A percentile compares a stretch with the other conserved stretches of the same genome.
Evolutionary conservation across 108 stramenopile species (phyloP).

Genomic region (Cyclotella cryptica): DNA sequence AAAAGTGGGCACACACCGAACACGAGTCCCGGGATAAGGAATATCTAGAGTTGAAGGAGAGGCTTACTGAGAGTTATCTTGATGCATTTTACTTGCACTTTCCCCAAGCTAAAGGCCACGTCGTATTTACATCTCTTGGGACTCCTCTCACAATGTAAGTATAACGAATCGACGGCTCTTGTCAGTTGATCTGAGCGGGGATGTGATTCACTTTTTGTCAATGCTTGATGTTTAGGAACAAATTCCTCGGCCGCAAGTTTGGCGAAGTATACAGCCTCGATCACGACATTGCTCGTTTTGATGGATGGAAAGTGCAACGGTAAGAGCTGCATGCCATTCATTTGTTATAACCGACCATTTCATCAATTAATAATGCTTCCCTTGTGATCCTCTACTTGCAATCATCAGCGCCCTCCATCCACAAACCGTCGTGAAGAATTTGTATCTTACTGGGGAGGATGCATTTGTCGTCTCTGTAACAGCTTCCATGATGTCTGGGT

Average conservation of each 20-base stretch:
- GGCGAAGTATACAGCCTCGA: slow-evolving; percentile 47
- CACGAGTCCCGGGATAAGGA: slow-evolving; percentile 36
- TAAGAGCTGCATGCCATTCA: not conserved
- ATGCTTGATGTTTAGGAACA: slow-evolving; percentile 10
- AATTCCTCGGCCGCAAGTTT: slow-evolving; percentile 41
- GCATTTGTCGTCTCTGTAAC: slow-evolving; percentile 25
- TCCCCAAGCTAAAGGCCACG: slow-evolving; percentile 41
- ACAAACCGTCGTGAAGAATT: slow-evolving; percentile 25
- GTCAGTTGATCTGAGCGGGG: too few relatives aligned
- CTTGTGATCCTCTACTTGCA: not conserved
- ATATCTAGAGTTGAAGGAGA: slow-evolving; percentile 40
- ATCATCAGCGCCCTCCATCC: slow-evolving; percentile 33
- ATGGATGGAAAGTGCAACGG: slow-evolving; percentile 30
- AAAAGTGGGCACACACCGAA: slow-evolving; percentile 44
- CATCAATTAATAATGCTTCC: not conserved
- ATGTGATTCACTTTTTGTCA: too few relatives aligned
- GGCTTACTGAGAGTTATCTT: slow-evolving; percentile 29
- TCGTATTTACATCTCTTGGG: slow-evolving; percentile 46
- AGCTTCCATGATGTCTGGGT: slow-evolving; percentile 34
- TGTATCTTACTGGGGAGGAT: slow-evolving; percentile 35
- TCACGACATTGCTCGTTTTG: slow-evolving; percentile 37
- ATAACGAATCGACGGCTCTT: too few relatives aligned
- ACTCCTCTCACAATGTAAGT: slow-evolving; percentile 54
- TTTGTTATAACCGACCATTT: not conserved
- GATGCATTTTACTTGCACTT: slow-evolving; percentile 45